phyloP scores from a whole-genome alignment of 78 protist genomes.

The Cavenderia fasciculata region DNA sequence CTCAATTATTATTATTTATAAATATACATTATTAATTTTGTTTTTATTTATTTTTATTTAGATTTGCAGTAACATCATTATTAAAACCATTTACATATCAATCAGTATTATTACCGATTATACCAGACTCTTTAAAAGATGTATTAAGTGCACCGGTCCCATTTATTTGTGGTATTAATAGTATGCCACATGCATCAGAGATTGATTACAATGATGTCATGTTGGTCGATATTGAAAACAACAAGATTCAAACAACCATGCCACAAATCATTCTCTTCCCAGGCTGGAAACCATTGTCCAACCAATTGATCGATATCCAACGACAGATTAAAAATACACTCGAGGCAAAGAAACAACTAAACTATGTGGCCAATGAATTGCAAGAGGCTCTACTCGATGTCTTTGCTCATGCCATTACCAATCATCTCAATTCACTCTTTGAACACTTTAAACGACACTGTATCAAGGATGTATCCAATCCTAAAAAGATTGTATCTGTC shows the following conservation, averaged over 20 bases:
- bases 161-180: slow-evolving; percentile 21
- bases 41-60: not conserved
- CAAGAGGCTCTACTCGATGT: slow-evolving; percentile 6
- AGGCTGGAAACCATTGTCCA: not conserved
- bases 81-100: slow-evolving; percentile 71
- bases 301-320: not conserved
- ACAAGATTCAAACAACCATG: not conserved
- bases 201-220: slow-evolving; percentile 23
- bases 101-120: slow-evolving; percentile 60
- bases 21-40: not conserved
- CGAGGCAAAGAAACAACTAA: not conserved
- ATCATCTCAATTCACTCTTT: slow-evolving; percentile 5
- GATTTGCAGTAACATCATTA: slow-evolving; percentile 45
- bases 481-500: slow-evolving; percentile 26
- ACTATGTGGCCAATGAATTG: slow-evolving; percentile 4
- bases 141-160: slow-evolving; percentile 68
- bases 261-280: slow-evolving; percentile 11
- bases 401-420: not conserved
- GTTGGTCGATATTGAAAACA: slow-evolving; percentile 33
- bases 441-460: slow-evolving; percentile 59
- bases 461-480: slow-evolving; percentile 36
- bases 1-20: not conserved
- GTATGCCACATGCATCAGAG: slow-evolving; percentile 1
- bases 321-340: not conserved
- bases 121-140: slow-evolving; percentile 49